Percentiles rank a stretch among this genome's conserved stretches.
Evolutionary conservation across 2,329 filamentous ascomycete genomes (phyloP).

Genomic region (Penicillium verrucosum): DNA sequence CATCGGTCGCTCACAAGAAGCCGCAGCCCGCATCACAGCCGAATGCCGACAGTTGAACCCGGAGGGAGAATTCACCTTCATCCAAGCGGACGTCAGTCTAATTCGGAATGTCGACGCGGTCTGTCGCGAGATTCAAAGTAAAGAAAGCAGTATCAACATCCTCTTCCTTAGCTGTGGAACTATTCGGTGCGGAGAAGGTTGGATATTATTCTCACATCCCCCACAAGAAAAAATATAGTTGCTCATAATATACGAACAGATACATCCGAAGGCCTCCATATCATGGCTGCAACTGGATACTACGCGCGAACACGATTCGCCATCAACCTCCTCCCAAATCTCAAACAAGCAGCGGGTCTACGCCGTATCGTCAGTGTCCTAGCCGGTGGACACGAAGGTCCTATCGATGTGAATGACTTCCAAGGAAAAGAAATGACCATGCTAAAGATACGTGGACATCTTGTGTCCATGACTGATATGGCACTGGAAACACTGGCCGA

Average conservation of each 20-base stretch:
- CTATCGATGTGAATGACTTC: conserved; percentile 49
- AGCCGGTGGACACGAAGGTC: conserved; percentile 52
- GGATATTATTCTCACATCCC: neutral
- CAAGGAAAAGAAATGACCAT: conserved; percentile 41
- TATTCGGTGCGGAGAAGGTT: conserved; percentile 35
- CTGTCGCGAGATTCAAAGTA: conserved; percentile 50
- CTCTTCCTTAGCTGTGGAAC: conserved; percentile 53
- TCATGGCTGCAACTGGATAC: conserved; percentile 51
- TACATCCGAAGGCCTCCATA: conserved; percentile 56
- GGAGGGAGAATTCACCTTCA: conserved; percentile 46
- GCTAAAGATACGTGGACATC: conserved; percentile 43
- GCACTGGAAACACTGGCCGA: conserved; percentile 48
- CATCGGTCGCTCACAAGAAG: conserved; percentile 46
- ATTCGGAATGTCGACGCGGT: conserved; percentile 50
- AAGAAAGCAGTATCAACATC: conserved; percentile 54
- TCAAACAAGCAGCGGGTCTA: conserved; percentile 47
- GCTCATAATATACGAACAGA: conserved; percentile 37
- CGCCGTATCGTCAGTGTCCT: conserved; percentile 57
- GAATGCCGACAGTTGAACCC: conserved; percentile 47
- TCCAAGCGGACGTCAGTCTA: conserved; percentile 47
- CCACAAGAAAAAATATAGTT: neutral
- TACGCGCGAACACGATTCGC: conserved; percentile 59
- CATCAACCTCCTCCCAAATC: conserved; percentile 55
- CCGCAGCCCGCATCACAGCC: conserved; percentile 40
- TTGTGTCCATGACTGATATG: conserved; percentile 50